phyloP scores from a whole-genome alignment of 2,329 filamentous ascomycete species.

The Cryphonectria radicalis region DNA sequence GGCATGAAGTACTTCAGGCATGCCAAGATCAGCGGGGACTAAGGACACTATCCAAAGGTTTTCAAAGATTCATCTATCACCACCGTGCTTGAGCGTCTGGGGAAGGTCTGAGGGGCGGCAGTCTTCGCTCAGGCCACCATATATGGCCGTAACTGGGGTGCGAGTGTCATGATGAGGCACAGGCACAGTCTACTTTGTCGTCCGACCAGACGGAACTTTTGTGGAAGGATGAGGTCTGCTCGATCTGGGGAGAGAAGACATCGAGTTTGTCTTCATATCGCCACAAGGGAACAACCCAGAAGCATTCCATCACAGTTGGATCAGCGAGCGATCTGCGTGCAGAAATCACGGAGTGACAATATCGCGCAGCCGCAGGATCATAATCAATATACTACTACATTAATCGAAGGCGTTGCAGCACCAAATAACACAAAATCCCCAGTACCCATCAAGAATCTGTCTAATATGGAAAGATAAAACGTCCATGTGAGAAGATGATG shows the following conservation, averaged over 20 bases:
- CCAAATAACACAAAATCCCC: neutral
- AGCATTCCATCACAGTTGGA: neutral
- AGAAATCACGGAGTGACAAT: neutral
- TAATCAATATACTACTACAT: neutral
- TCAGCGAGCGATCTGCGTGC: neutral
- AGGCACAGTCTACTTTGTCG: neutral
- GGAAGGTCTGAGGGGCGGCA: neutral
- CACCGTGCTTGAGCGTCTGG: neutral
- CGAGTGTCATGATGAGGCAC: neutral
- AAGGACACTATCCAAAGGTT: slow-evolving; percentile 24
- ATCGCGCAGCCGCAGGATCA: neutral
- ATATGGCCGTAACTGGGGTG: neutral
- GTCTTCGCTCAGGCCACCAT: neutral
- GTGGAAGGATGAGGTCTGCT: neutral
- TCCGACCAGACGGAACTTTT: neutral
- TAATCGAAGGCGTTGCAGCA: neutral
- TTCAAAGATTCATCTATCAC: neutral
- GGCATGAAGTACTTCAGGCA: slow-evolving; percentile 99
- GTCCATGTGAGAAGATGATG: neutral
- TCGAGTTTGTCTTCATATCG: neutral
- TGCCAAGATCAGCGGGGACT: slow-evolving; percentile 80
- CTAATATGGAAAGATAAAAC: neutral
- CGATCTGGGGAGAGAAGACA: neutral
- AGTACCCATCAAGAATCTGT: neutral
- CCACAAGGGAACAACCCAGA: neutral